A percentile compares a stretch with the other conserved stretches of the same genome.
Conservation (phyloP, 73 alveolate species). For the Tetrahymena thermophila region DNA sequence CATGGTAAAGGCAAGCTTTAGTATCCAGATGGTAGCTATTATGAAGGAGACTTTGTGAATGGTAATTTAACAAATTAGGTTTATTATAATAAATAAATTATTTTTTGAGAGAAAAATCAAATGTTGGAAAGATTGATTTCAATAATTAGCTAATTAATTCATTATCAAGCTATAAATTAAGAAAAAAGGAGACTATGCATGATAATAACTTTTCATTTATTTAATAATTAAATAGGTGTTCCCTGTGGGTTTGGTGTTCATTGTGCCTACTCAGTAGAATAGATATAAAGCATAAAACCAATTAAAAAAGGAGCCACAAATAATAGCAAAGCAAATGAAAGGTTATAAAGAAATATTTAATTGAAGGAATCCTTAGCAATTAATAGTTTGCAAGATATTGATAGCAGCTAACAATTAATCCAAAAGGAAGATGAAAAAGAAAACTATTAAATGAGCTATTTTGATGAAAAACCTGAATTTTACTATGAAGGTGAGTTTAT, state of each 20-base stretch:
- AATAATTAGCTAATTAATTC: too few relatives aligned
- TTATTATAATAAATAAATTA: too few relatives aligned
- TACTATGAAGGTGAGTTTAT: conserved; percentile 34
- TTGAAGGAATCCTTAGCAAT: not conserved
- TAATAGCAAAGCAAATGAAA: not conserved
- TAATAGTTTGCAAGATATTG: not conserved
- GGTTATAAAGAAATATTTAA: not conserved
- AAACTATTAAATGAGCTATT: not conserved
- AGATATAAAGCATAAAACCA: conserved; percentile 11
- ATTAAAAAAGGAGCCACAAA: not conserved
- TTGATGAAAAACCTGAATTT: not conserved
- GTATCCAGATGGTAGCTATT: conserved; percentile 15
- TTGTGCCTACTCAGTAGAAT: conserved; percentile 5
- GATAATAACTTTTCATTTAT: too few relatives aligned
- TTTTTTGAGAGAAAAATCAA: too few relatives aligned
- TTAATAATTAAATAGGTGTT: not conserved
- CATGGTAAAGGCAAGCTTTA: conserved; percentile 30
- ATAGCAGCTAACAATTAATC: not conserved
- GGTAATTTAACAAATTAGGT: not conserved
- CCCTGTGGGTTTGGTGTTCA: conserved; percentile 37
- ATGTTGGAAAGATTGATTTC: too few relatives aligned
- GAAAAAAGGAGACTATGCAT: too few relatives aligned
- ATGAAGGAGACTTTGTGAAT: conserved; percentile 27
- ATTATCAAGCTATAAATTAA: too few relatives aligned
- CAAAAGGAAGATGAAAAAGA: not conserved